phyloP scores from a whole-genome alignment of 2,329 filamentous ascomycete genomes.

The Diaporthe citri region DNA sequence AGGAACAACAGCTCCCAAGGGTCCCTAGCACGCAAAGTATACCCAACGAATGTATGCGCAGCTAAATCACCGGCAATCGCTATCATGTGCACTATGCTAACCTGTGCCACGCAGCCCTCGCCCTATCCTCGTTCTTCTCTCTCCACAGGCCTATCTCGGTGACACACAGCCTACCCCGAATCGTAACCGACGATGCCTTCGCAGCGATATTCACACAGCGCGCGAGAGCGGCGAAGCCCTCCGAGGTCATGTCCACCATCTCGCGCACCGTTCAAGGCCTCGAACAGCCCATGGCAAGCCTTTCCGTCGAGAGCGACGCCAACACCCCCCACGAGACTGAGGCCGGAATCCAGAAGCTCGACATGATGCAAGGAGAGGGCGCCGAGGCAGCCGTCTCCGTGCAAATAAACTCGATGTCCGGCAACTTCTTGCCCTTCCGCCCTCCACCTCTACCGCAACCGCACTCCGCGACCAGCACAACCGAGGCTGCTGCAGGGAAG shows the following conservation, averaged over 20 bases:
- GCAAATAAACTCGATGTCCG: slow-evolving; percentile 76
- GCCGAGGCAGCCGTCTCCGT: slow-evolving; percentile 71
- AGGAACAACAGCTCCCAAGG: slow-evolving; percentile 72
- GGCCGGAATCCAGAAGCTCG: slow-evolving; percentile 64
- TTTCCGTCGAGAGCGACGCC: slow-evolving; percentile 56
- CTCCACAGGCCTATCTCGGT: slow-evolving; percentile 95
- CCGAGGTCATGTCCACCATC: slow-evolving; percentile 77
- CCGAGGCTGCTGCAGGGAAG: slow-evolving; percentile 48
- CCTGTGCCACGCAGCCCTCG: slow-evolving; percentile 77
- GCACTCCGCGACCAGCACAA: slow-evolving; percentile 53
- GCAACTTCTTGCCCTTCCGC: slow-evolving; percentile 82
- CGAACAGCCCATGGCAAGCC: slow-evolving; percentile 68
- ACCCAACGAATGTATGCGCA: slow-evolving; percentile 70
- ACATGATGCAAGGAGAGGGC: slow-evolving; percentile 68
- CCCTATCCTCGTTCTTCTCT: slow-evolving; percentile 93
- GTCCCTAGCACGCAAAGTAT: slow-evolving; percentile 83
- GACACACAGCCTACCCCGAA: slow-evolving; percentile 81
- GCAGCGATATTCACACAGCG: slow-evolving; percentile 82
- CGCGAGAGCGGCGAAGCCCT: slow-evolving; percentile 63
- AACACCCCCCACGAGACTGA: slow-evolving; percentile 54
- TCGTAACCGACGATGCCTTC: slow-evolving; percentile 80
- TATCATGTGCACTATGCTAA: slow-evolving; percentile 40
- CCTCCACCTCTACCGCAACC: slow-evolving; percentile 85
- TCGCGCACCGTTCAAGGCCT: slow-evolving; percentile 70
- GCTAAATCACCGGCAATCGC: neutral